A percentile compares a stretch with the other conserved stretches of the same genome.
phyloP scores from a whole-genome alignment of 345 rosid species.

The Linum lewisii region DNA sequence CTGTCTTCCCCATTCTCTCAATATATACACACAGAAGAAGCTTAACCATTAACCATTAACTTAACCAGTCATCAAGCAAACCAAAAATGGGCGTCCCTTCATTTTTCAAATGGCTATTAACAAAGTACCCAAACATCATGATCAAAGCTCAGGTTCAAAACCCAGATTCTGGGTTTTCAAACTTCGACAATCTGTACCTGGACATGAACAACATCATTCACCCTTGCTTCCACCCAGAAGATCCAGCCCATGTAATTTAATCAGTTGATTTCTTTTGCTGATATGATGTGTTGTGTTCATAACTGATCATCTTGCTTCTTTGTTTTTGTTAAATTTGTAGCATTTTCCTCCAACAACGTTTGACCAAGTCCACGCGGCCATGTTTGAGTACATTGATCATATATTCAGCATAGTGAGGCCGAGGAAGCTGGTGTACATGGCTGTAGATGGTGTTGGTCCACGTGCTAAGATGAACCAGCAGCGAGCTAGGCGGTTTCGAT shows the following conservation, averaged over 20 bases:
- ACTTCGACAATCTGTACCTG: conserved; percentile 25
- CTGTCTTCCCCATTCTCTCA: too few relatives aligned
- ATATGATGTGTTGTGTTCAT: too few relatives aligned
- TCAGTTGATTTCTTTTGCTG: too few relatives aligned
- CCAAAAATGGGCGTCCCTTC: conserved; percentile 24
- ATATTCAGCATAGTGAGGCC: conserved; percentile 22
- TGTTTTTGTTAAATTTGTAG: conserved; percentile 4
- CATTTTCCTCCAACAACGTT: conserved; percentile 9
- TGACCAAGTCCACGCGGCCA: conserved; percentile 17
- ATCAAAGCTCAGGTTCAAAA: conserved; percentile 12
- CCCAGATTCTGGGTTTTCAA: neutral
- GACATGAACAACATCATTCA: conserved; percentile 29
- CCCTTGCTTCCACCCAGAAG: conserved; percentile 28
- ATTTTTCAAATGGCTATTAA: conserved; percentile 24
- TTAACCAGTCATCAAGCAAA: neutral
- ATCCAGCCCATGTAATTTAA: neutral
- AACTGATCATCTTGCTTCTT: too few relatives aligned
- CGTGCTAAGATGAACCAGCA: conserved; percentile 29
- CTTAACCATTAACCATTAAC: too few relatives aligned
- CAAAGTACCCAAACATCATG: conserved; percentile 16
- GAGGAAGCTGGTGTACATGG: conserved; percentile 18
- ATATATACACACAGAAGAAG: too few relatives aligned
- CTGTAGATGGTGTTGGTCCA: conserved; percentile 30
- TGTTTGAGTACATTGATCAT: conserved; percentile 16
- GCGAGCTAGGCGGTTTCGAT: conserved; percentile 11